phyloP scores from a whole-genome alignment of 352 stramenopile species.

The Pythium brachiatum region DNA sequence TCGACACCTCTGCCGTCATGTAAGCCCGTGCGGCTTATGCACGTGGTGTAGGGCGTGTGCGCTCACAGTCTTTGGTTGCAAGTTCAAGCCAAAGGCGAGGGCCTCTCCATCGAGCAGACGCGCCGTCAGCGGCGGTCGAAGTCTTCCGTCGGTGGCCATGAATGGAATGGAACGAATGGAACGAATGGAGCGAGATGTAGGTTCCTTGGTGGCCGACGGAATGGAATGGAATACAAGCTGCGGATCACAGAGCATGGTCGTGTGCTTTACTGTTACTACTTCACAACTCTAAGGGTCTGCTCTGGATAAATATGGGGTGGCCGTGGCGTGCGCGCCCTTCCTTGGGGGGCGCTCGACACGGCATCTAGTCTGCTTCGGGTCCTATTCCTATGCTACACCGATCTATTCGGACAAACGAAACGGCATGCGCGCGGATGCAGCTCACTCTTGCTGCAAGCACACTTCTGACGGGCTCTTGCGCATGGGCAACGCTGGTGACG shows the following conservation, averaged over 20 bases:
- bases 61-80: too few species aligned
- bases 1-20: neutral
- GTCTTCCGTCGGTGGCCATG: neutral
- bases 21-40: neutral
- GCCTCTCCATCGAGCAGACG: neutral
- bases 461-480: conserved; percentile 35
- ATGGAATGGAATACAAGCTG: too few species aligned
- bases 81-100: conserved; percentile 1
- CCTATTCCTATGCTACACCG: conserved; percentile 21
- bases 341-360: neutral
- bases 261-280: conserved; percentile 16
- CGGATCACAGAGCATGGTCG: neutral
- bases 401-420: conserved; percentile 16
- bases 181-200: neutral
- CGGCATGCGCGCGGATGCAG: neutral
- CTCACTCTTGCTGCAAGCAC: conserved; percentile 37
- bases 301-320: conserved; percentile 17
- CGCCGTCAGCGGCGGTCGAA: neutral
- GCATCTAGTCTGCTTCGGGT: conserved; percentile 8
- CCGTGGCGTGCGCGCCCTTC: neutral
- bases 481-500: conserved; percentile 40
- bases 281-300: conserved; percentile 8
- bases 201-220: too few species aligned
- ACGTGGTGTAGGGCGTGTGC: neutral
- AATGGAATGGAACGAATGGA: neutral